phyloP scores from a whole-genome alignment of 306 rosid genomes.

The Ormosia semicastrata region DNA sequence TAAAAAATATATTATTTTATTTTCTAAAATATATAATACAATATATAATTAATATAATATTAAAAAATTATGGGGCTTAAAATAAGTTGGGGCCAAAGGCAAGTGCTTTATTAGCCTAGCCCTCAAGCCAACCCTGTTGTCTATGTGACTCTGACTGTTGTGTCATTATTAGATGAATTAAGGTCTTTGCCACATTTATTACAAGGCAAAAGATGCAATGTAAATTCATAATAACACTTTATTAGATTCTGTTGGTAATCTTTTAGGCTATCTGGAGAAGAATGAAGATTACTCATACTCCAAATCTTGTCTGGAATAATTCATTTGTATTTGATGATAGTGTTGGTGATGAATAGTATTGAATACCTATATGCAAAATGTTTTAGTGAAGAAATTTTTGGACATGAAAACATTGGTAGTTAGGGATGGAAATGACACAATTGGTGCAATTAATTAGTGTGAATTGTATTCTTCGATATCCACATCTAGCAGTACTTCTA shows the following conservation, averaged over 20 bases:
- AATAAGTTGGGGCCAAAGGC: no score
- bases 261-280: slow-evolving; percentile 56
- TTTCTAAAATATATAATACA: no score
- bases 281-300: slow-evolving; percentile 48
- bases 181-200: slow-evolving; percentile 1
- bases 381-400: slow-evolving; percentile 51
- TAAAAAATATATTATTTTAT: no score
- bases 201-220: neutral
- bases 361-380: slow-evolving; percentile 51
- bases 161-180: no score
- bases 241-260: slow-evolving; percentile 6
- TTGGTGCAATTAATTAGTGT: no score
- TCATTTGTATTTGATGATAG: slow-evolving; percentile 69
- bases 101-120: no score
- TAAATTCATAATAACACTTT: neutral
- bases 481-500: no score
- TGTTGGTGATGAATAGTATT: slow-evolving; percentile 50
- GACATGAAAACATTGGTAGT: slow-evolving; percentile 58
- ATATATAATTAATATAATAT: no score
- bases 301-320: slow-evolving; percentile 54
- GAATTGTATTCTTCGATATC: no score
- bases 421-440: no score
- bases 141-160: neutral
- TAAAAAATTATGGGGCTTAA: no score
- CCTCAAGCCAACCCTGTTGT: no score